Conservation (phyloP, 1,139 yeast genomes). For the Sugiyamaella pinicola region DNA sequence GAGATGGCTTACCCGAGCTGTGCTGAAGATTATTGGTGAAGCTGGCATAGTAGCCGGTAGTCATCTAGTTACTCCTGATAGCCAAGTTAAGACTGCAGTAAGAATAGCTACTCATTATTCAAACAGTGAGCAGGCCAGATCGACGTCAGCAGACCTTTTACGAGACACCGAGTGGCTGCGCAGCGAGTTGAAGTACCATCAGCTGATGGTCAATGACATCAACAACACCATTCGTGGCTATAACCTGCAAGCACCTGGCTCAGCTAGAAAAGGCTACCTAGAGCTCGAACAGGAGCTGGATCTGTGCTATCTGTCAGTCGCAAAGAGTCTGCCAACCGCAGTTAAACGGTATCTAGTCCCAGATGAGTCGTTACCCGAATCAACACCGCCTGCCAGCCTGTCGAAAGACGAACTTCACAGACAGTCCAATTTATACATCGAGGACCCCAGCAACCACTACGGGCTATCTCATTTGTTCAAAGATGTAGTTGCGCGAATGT, state of each 20-base stretch:
- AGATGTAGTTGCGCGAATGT: conserved; percentile 28
- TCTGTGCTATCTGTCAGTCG: conserved; percentile 21
- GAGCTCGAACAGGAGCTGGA: conserved; percentile 54
- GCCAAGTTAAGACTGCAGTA: conserved; percentile 9
- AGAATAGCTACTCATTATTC: conserved; percentile 16
- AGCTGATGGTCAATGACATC: conserved; percentile 50
- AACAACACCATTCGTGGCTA: conserved; percentile 69
- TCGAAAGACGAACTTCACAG: conserved; percentile 26
- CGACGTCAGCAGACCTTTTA: background rate
- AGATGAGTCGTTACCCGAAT: conserved; percentile 23
- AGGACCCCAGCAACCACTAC: conserved; percentile 37
- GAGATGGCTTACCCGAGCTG: conserved; percentile 26
- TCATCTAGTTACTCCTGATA: background rate
- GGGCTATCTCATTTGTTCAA: conserved; percentile 35
- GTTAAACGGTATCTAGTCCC: conserved; percentile 24
- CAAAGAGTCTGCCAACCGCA: conserved; percentile 22
- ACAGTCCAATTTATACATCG: conserved; percentile 29
- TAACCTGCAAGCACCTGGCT: conserved; percentile 77
- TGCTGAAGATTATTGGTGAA: conserved; percentile 24
- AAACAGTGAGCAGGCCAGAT: conserved; percentile 2
- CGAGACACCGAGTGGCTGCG: conserved; percentile 46
- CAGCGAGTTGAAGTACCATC: conserved; percentile 46
- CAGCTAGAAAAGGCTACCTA: conserved; percentile 71
- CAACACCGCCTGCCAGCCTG: conserved; percentile 17
- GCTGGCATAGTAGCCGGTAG: conserved; percentile 4